These are phyloP conservation scores for Haemoproteus tartakovskyi DNA, from an alignment of 169 alveolate genomes.

Conservation along the genomic window DNA sequence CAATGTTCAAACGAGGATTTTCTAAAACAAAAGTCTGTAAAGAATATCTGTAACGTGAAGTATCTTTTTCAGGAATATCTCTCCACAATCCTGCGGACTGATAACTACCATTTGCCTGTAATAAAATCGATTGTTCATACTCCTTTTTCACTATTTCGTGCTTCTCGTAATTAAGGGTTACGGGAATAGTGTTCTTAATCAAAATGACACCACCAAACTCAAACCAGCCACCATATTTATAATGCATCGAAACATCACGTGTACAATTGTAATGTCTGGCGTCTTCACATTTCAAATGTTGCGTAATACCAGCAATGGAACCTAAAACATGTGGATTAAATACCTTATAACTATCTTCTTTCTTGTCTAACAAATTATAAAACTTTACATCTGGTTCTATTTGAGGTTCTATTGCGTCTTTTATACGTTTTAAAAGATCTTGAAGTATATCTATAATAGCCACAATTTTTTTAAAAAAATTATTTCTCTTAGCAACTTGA, in stretches of 20 bases:
- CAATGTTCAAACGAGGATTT: conserved; percentile 19
- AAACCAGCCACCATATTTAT: conserved; percentile 63
- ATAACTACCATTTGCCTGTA: conserved; percentile 27
- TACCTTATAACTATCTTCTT: conserved; percentile 7
- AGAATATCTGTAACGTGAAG: conserved; percentile 23
- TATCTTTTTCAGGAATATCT: conserved; percentile 31
- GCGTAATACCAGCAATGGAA: conserved; percentile 48
- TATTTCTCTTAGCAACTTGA: too few species aligned
- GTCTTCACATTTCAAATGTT: conserved; percentile 26
- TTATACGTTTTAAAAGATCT: conserved; percentile 1
- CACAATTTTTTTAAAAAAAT: too few species aligned
- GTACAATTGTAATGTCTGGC: not conserved
- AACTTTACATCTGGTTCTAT: conserved; percentile 1
- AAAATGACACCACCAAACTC: conserved; percentile 45
- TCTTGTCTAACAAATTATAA: conserved; percentile 11
- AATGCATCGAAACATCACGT: conserved; percentile 33
- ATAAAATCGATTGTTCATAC: conserved; percentile 15
- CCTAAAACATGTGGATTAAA: conserved; percentile 47
- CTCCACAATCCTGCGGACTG: conserved; percentile 37
- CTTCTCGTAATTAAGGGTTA: conserved; percentile 5
- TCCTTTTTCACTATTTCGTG: conserved; percentile 22
- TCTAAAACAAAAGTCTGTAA: conserved; percentile 26
- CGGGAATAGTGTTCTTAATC: conserved; percentile 12
- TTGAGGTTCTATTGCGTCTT: conserved; percentile 1
- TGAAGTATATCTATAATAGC: conserved; percentile 3